phyloP scores from a whole-genome alignment of 129 eudicot species.

The Artemisia annua region DNA sequence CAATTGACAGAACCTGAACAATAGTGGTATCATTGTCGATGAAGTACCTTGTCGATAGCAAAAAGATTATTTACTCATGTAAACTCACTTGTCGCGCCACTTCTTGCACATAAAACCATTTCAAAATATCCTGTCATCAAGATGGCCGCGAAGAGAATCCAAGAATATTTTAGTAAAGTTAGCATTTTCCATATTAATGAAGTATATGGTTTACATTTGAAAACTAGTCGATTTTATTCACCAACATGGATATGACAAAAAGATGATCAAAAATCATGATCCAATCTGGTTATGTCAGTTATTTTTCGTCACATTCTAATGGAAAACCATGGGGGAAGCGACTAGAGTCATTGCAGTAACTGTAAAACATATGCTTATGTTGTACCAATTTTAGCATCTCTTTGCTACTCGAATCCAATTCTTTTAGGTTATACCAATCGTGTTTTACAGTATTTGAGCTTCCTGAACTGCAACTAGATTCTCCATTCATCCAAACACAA shows the following conservation, averaged over 20 bases:
- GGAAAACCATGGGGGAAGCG: slow-evolving; percentile 57
- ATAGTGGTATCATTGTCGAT: background rate
- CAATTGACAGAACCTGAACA: background rate
- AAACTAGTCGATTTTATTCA: background rate
- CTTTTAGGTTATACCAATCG: slow-evolving; percentile 32
- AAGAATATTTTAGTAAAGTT: too few relatives aligned
- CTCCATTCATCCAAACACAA: slow-evolving; percentile 24
- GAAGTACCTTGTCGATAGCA: background rate
- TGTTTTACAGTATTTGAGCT: slow-evolving; percentile 17
- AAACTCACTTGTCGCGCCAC: too few relatives aligned
- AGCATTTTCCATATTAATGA: background rate
- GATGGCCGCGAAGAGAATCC: background rate
- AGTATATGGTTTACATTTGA: background rate
- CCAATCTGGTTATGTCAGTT: slow-evolving; percentile 4
- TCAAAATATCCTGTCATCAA: background rate
- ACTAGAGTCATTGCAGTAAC: slow-evolving; percentile 49
- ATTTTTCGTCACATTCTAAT: slow-evolving; percentile 32
- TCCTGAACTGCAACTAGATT: slow-evolving; percentile 16
- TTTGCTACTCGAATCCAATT: slow-evolving; percentile 21
- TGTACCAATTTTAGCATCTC: slow-evolving; percentile 49
- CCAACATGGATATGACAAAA: slow-evolving; percentile 16
- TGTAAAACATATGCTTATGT: slow-evolving; percentile 46
- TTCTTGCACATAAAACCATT: too few relatives aligned
- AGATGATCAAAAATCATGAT: background rate
- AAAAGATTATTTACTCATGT: background rate